These are phyloP conservation scores for Colletotrichum melonis DNA, from an alignment of 2,329 filamentous ascomycete species.

Conservation along the genomic window DNA sequence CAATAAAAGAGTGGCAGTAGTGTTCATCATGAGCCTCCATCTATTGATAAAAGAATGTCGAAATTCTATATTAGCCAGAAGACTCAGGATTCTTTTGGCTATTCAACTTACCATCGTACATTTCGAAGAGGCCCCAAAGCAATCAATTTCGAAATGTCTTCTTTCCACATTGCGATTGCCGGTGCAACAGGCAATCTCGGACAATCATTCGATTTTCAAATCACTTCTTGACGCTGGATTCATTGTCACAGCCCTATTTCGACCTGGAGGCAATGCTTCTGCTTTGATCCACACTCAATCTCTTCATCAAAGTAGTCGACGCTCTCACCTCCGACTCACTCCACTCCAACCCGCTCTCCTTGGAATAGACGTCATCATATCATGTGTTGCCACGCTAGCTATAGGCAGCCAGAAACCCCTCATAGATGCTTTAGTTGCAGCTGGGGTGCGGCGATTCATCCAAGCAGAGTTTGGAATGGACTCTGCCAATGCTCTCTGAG, in stretches of 20 bases:
- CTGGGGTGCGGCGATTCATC: conserved; percentile 65
- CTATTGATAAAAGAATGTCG: no score
- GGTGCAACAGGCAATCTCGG: conserved; percentile 48
- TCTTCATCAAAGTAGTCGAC: conserved; percentile 48
- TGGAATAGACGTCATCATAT: conserved; percentile 68
- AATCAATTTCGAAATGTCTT: background rate
- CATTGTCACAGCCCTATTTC: conserved; percentile 49
- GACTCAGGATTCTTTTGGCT: no score
- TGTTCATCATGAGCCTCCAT: background rate
- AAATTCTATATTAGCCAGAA: background rate
- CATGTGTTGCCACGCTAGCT: conserved; percentile 51
- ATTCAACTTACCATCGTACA: no score
- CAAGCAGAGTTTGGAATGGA: conserved; percentile 59
- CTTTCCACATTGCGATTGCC: background rate
- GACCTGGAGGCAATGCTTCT: conserved; percentile 49
- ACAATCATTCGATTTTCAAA: conserved; percentile 40
- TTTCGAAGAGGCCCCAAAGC: no score
- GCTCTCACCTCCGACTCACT: conserved; percentile 55
- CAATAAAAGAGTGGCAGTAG: background rate
- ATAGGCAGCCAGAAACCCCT: conserved; percentile 58
- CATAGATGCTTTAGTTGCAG: conserved; percentile 62
- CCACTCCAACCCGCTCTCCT: conserved; percentile 62
- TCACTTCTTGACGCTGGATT: conserved; percentile 45
- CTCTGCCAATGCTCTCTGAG: conserved; percentile 36
- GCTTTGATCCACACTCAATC: conserved; percentile 44